Percentiles rank a stretch among this genome's conserved stretches.
These are phyloP conservation scores for Endothia cerciana DNA, from an alignment of 2,329 filamentous ascomycete genomes.

Conservation along the genomic window DNA sequence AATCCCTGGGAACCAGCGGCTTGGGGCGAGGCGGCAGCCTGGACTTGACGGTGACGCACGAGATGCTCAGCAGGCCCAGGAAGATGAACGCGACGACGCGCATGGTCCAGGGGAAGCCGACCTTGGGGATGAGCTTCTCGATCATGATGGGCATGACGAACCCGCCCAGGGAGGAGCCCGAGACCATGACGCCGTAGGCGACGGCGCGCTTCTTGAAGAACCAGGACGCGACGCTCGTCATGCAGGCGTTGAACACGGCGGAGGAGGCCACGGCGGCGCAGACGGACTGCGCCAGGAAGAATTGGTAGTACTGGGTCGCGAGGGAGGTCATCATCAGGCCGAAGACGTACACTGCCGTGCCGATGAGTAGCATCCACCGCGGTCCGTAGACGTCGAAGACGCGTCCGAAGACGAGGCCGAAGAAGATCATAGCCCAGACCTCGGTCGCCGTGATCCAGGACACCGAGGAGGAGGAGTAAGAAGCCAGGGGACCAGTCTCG, in stretches of 20 bases:
- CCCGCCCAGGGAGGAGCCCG: constrained; percentile 55
- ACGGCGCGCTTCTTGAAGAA: constrained; percentile 51
- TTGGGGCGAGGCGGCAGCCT: constrained; percentile 40
- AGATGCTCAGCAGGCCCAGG: constrained; percentile 38
- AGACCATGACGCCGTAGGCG: constrained; percentile 52
- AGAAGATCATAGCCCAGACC: constrained; percentile 48
- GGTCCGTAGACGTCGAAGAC: constrained; percentile 64
- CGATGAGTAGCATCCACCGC: constrained; percentile 54
- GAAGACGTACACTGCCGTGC: constrained; percentile 58
- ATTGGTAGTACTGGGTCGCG: constrained; percentile 44
- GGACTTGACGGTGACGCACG: constrained; percentile 40
- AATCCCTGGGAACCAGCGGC: constrained; percentile 51
- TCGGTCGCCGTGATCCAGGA: constrained; percentile 62
- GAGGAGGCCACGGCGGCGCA: constrained; percentile 40
- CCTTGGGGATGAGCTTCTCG: constrained; percentile 52
- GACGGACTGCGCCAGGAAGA: constrained; percentile 44
- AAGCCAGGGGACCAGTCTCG: constrained; percentile 47
- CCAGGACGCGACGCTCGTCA: constrained; percentile 47
- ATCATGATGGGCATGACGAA: constrained; percentile 61
- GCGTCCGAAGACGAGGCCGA: constrained; percentile 48
- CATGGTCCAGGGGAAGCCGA: constrained; percentile 47
- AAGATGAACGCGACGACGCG: constrained; percentile 44
- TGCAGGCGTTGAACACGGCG: constrained; percentile 42
- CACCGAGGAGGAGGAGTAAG: constrained; percentile 54
- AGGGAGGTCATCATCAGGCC: constrained; percentile 65